These are phyloP conservation scores for Gentiana macrophylla DNA, from an alignment of 257 asterid species.

Conservation along the genomic window DNA sequence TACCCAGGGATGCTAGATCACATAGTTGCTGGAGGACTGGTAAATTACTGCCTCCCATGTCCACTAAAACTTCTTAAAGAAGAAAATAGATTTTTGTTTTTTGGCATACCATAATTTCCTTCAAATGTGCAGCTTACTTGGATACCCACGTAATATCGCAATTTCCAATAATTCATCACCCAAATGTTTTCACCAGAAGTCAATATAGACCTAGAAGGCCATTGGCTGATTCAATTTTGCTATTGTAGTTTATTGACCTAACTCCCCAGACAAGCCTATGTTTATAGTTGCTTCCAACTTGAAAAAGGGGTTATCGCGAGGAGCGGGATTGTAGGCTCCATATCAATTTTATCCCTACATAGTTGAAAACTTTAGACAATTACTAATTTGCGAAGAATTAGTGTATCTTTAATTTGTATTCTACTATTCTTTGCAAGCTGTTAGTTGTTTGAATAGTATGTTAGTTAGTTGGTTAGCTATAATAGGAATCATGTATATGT, in stretches of 20 bases:
- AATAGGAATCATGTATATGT: too few species aligned
- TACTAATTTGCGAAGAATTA: too few species aligned
- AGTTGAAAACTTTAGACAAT: too few species aligned
- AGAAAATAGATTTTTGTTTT: background rate
- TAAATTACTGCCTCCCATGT: slow-evolving; percentile 10
- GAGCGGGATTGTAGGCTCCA: too few species aligned
- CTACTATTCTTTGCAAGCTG: too few species aligned
- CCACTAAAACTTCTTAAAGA: background rate
- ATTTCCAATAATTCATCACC: background rate
- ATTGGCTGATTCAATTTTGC: background rate
- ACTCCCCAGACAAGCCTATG: background rate
- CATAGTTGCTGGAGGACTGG: slow-evolving; percentile 95
- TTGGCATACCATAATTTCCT: background rate
- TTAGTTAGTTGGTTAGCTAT: too few species aligned
- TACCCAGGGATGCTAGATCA: slow-evolving; percentile 97
- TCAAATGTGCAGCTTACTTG: background rate
- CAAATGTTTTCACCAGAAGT: background rate
- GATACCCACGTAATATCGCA: too few species aligned
- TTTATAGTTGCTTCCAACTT: slow-evolving; percentile 4
- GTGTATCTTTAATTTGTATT: too few species aligned
- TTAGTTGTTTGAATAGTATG: too few species aligned
- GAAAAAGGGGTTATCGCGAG: background rate
- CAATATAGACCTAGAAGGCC: background rate
- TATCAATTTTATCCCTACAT: too few species aligned
- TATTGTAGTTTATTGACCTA: background rate